Base-by-base conservation (phyloP, 225 moss, liverwort and hornwort genomes). In the Sphagnum tenellum region DNA sequence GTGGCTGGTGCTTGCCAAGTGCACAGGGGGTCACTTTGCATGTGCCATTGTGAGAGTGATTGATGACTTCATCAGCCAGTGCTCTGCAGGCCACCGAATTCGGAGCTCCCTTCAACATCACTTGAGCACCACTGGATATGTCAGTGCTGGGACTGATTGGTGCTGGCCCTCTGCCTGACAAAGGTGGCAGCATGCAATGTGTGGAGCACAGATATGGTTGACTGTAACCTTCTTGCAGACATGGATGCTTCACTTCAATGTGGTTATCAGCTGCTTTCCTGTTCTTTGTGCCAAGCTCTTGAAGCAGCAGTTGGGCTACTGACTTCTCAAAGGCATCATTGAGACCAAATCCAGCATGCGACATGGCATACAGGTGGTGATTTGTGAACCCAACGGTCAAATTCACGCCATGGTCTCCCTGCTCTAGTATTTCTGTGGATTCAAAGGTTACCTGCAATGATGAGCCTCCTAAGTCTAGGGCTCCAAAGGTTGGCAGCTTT, bases 251-350 rank as follows among this genome's bases (percentile, higher is more conserved):
- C 45, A 98, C 59, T 66, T 74, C 71, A 13, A 84, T 12, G 3
- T 55, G 58, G 5, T 76, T 78, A 45, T 68, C 72, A 5, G 12
- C 69, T 5, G 61, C 63, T 50, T 67, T 74, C 3, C 55, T 67
- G 47, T 60, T 64, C 44, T 48, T 73, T 8, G 70, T 71, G 59
- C 59, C 72, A 64, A 72, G 78, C 49, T 69, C 69, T 50, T 72
- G 67, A 53, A 65, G 75, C 63, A 98, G 60, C 75, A 98, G 68
- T 68, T 79, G n/a, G 45, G 90, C 88, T 56, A 98, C 88, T 0
- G 96, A 98, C 74, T 90, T 98, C 72, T 98, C 90, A 55, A 92
- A 98, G 11, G 92, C 96, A 73, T 98, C 96, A 66, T 98, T 98
- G 12, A 98, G 72, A 55, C 96, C 96, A 66, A 87, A 93, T 4